Evolutionary conservation across 2,329 filamentous ascomycete genomes (phyloP).

Genomic region (Diaporthe sp.): DNA sequence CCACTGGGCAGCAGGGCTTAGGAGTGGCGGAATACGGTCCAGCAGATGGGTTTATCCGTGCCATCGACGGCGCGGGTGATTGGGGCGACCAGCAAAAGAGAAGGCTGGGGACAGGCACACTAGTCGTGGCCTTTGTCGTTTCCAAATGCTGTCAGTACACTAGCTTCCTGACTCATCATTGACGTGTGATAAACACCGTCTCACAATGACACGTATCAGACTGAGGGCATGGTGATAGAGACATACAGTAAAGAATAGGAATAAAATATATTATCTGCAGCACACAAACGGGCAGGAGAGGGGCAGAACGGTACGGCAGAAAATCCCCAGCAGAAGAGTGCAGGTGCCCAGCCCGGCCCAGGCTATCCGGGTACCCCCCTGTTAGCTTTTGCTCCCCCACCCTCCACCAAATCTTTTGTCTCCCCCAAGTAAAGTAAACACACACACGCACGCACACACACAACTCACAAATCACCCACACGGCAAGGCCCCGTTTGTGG

Average conservation of each 20-base stretch:
- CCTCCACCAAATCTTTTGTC: conserved; percentile 12
- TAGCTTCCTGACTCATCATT: neutral
- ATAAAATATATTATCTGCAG: neutral
- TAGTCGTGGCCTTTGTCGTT: too few species aligned
- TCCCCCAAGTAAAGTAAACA: conserved; percentile 24
- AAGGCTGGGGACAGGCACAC: neutral
- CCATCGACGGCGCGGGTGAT: neutral
- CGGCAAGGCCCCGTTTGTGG: too few species aligned
- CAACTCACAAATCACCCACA: too few species aligned
- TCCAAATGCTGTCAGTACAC: too few species aligned
- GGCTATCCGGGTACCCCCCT: neutral
- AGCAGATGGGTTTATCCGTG: conserved; percentile 4
- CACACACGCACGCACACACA: neutral
- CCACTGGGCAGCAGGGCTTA: too few species aligned
- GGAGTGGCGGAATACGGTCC: too few species aligned
- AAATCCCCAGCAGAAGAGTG: neutral
- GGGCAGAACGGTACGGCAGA: neutral
- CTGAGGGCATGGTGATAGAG: neutral
- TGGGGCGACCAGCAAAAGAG: neutral
- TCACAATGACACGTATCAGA: neutral
- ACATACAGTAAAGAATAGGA: neutral
- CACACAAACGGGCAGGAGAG: neutral
- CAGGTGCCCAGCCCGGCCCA: neutral
- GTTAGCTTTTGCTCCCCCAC: neutral
- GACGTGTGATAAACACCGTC: neutral